A percentile compares a stretch with the other conserved stretches of the same genome.
Conservation (phyloP, 176 grass and related monocot species). For the Poa annua region DNA sequence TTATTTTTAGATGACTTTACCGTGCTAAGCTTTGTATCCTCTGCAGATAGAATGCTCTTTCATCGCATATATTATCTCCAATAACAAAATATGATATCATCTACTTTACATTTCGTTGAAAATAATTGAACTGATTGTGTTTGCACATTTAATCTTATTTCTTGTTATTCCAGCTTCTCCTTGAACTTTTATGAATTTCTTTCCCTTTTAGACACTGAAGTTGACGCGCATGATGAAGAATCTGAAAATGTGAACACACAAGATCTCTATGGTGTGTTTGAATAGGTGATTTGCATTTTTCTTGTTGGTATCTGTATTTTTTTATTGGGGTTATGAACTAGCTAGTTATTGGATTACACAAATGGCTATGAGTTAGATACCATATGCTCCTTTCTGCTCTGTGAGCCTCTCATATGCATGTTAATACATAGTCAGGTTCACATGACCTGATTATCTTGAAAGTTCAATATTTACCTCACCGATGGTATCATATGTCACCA, state of each 20-base stretch:
- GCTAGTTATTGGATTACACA: neutral
- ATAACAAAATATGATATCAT: neutral
- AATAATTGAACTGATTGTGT: constrained; percentile 11
- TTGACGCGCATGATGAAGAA: neutral
- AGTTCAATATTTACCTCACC: neutral
- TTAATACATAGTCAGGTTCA: constrained; percentile 5
- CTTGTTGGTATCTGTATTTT: neutral
- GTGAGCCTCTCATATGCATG: neutral
- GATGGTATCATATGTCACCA: neutral
- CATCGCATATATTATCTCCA: constrained; percentile 12
- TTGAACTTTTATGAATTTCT: neutral
- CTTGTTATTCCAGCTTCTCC: neutral
- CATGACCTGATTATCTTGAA: neutral
- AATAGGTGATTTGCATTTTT: too few species aligned
- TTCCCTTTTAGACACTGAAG: neutral
- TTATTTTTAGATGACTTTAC: constrained; percentile 7
- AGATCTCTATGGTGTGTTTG: too few species aligned
- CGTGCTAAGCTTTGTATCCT: neutral
- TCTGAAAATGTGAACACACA: constrained; percentile 16
- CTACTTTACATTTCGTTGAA: neutral
- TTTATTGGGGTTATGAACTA: constrained; percentile 4
- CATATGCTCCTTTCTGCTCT: neutral
- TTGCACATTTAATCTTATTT: constrained; percentile 2
- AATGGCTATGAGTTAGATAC: neutral
- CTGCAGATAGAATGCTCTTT: neutral